phyloP scores from a whole-genome alignment of 352 stramenopile species.

The Globisporangium megalacanthum region DNA sequence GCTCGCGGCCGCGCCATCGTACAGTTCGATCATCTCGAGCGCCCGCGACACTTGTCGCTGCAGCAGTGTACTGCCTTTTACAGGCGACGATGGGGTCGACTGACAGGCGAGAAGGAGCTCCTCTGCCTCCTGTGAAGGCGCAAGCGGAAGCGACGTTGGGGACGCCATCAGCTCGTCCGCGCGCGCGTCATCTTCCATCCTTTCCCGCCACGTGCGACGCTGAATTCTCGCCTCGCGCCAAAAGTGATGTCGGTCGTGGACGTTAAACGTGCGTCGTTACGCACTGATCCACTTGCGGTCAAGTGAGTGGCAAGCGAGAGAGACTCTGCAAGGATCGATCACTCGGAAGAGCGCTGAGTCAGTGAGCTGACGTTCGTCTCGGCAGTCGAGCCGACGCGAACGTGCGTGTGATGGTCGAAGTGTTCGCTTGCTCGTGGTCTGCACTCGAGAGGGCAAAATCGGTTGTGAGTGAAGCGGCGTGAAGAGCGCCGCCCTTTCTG shows the following conservation, averaged over 20 bases:
- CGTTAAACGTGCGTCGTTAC: no score
- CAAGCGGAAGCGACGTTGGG: not conserved
- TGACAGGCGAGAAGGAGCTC: not conserved
- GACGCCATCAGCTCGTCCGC: not conserved
- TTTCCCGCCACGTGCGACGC: not conserved
- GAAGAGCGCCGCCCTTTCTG: conserved; percentile 1
- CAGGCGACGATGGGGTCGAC: conserved; percentile 13
- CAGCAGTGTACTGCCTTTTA: conserved; percentile 20
- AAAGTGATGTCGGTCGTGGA: no score
- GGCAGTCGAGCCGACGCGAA: no score
- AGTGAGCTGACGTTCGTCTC: no score
- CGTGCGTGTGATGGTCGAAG: no score
- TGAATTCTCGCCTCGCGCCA: no score
- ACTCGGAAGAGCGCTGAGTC: no score
- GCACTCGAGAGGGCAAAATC: conserved; percentile 10
- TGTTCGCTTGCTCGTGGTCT: not conserved
- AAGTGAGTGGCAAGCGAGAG: no score
- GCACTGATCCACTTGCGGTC: no score
- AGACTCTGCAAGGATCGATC: not conserved
- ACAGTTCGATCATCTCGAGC: conserved; percentile 41
- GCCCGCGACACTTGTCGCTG: conserved; percentile 42
- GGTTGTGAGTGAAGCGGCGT: conserved; percentile 11
- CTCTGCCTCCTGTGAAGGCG: not conserved
- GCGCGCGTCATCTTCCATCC: conserved; percentile 6
- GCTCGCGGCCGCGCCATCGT: conserved; percentile 17